Base-by-base conservation (phyloP, 106 monocot genomes). In the Allium sativum region DNA sequence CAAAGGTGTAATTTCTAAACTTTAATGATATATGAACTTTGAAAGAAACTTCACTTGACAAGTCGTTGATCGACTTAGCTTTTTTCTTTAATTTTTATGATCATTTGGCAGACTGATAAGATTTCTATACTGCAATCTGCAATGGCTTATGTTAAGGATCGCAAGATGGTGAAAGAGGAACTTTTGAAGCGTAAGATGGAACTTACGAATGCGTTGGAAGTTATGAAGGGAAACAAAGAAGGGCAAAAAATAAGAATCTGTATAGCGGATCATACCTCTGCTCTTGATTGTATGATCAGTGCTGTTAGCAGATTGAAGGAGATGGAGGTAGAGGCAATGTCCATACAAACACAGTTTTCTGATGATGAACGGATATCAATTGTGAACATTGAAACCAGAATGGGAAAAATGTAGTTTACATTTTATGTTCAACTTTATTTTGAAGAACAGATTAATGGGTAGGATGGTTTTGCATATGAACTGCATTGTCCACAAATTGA, bases 91-190 rank as follows among this genome's bases (percentile, higher is more conserved):
- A n/a, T n/a, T n/a, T n/a, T 41, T 53, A 12, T 15, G 19, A 16
- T 52, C 5, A 20, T 73, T 13, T 12, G n/a, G n/a, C 52, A 93
- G 93, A 67, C 73, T 0, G 82, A 86, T 63, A 93, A 93, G 76
- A 89, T 81, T 56, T 85, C 89, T 4, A 89, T 93, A 40, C 78
- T 93, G 4, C 79, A 74, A 43, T 62, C 82, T 0, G 82, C 93
- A 8, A 67, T 78, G 31, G 54, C 52, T 18, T 72, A 81, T 55
- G 41, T 93, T 55, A 45, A 55, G 8, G 76, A 86, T 48, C 61
- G 89, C 42, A 74, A 80, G 55, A 62, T 53, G 15, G 64, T 45
- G 50, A 78, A 76, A 55, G 81, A 82, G 7, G 57, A 65, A 62
- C 78, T 83, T 3, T 58, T 19, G n/a, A 16, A 45, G 76, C 70